Evolutionary conservation across 2,329 filamentous ascomycete genomes (phyloP).

Genomic region (Cylindrodendrum hubeiense): DNA sequence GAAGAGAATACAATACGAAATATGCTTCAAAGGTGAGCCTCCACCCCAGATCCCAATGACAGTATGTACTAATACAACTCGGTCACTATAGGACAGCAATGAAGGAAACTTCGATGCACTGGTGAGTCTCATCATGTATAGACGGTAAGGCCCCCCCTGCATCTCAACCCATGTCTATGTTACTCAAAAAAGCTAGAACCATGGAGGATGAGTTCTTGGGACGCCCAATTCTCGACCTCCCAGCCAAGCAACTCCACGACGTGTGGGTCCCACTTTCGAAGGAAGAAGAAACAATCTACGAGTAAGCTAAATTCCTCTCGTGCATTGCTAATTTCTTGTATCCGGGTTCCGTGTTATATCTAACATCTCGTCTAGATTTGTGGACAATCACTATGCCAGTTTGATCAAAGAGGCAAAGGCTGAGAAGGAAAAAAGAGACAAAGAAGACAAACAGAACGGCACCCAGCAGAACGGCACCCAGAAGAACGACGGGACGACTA

Average conservation of each 20-base stretch:
- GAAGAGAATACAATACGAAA: slow-evolving; percentile 17
- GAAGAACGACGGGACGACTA: neutral
- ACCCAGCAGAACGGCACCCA: neutral
- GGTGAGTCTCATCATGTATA: slow-evolving; percentile 41
- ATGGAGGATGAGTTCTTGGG: slow-evolving; percentile 46
- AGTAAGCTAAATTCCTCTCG: slow-evolving; percentile 32
- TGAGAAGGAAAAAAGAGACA: neutral
- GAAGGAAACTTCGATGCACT: slow-evolving; percentile 37
- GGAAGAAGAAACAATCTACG: slow-evolving; percentile 43
- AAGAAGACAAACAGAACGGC: neutral
- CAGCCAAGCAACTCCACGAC: slow-evolving; percentile 21
- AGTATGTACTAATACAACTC: neutral
- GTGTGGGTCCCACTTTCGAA: slow-evolving; percentile 40
- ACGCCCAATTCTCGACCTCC: slow-evolving; percentile 41
- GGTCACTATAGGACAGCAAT: slow-evolving; percentile 19
- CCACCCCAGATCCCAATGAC: no score
- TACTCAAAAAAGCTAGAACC: slow-evolving; percentile 35
- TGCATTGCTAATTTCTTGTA: no score
- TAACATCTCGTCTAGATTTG: neutral
- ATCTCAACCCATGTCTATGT: neutral
- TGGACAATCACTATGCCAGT: slow-evolving; percentile 9
- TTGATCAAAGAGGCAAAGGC: neutral
- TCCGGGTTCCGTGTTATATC: neutral
- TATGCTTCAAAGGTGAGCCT: slow-evolving; percentile 37
- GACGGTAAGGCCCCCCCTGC: slow-evolving; percentile 36